These are phyloP conservation scores for Penicillium sp. DNA, from an alignment of 2,329 filamentous ascomycete species.

Conservation along the genomic window DNA sequence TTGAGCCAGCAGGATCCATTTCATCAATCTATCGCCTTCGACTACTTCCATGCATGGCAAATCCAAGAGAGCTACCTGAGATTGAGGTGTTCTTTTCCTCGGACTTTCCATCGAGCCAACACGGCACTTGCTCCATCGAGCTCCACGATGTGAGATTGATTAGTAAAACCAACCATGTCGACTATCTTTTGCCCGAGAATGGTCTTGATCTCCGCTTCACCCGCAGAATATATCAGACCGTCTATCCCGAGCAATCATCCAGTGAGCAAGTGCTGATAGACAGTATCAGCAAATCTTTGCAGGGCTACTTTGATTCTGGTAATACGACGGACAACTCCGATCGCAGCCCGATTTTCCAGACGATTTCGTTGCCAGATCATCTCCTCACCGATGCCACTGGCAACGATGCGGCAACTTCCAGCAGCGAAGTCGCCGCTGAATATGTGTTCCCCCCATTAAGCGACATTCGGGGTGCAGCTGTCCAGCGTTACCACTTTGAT, in stretches of 20 bases:
- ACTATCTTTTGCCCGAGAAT: constrained; percentile 38
- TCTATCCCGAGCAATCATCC: constrained; percentile 16
- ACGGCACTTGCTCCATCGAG: constrained; percentile 4
- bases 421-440: constrained; percentile 25
- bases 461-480: constrained; percentile 24
- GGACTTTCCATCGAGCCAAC: constrained; percentile 18
- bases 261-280: constrained; percentile 13
- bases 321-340: constrained; percentile 6
- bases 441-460: constrained; percentile 35
- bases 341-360: constrained; percentile 29
- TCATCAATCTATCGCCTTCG: too few species aligned
- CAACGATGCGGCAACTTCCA: constrained; percentile 12
- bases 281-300: constrained; percentile 21
- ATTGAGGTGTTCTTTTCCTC: constrained; percentile 34
- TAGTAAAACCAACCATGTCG: constrained; percentile 28
- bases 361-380: constrained; percentile 27
- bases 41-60: constrained; percentile 4
- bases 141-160: constrained; percentile 31
- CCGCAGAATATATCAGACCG: constrained; percentile 27
- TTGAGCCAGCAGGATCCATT: too few species aligned
- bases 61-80: constrained; percentile 18
- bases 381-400: constrained; percentile 11
- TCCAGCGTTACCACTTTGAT: constrained; percentile 31
- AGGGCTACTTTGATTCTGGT: constrained; percentile 16
- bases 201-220: constrained; percentile 38